Evolutionary conservation across 2,329 filamentous ascomycete genomes (phyloP).

Genomic region (Fusarium chlamydosporum): DNA sequence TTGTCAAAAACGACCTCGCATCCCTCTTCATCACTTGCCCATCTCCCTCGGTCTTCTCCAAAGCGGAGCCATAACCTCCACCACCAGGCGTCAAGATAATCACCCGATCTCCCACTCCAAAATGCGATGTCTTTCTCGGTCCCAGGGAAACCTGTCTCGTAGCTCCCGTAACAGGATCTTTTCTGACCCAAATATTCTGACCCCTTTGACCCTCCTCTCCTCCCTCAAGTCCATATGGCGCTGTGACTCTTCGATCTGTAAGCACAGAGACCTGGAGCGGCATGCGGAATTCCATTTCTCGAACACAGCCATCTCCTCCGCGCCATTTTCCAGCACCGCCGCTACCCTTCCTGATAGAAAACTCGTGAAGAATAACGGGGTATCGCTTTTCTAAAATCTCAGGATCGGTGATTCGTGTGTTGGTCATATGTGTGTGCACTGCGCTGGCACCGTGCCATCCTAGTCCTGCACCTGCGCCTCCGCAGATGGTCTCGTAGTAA

Average conservation of each 20-base stretch:
- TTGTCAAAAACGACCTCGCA: conserved; percentile 36
- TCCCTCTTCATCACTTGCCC: conserved; percentile 22
- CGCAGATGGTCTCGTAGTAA: conserved; percentile 56
- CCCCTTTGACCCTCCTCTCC: conserved; percentile 78
- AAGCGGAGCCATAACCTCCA: conserved; percentile 43
- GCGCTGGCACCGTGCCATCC: conserved; percentile 52
- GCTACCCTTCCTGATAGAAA: conserved; percentile 49
- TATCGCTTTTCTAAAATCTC: conserved; percentile 57
- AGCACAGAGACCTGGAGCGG: conserved; percentile 84
- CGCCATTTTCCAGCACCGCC: conserved; percentile 75
- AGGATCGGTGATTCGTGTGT: conserved; percentile 56
- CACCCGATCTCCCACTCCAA: conserved; percentile 46
- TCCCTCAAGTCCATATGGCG: conserved; percentile 81
- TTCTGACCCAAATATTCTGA: conserved; percentile 75
- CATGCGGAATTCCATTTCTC: conserved; percentile 86
- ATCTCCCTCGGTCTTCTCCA: not conserved
- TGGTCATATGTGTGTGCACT: conserved; percentile 57
- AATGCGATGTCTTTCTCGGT: conserved; percentile 40
- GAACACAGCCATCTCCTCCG: conserved; percentile 82
- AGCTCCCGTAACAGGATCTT: conserved; percentile 50
- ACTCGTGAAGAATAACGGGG: conserved; percentile 53
- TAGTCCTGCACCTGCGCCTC: conserved; percentile 52
- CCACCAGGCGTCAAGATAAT: conserved; percentile 50
- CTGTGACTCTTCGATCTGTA: conserved; percentile 80
- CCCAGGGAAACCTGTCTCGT: conserved; percentile 52